Conservation (phyloP, 1,139 yeast species). For the Pichia norvegensis region DNA sequence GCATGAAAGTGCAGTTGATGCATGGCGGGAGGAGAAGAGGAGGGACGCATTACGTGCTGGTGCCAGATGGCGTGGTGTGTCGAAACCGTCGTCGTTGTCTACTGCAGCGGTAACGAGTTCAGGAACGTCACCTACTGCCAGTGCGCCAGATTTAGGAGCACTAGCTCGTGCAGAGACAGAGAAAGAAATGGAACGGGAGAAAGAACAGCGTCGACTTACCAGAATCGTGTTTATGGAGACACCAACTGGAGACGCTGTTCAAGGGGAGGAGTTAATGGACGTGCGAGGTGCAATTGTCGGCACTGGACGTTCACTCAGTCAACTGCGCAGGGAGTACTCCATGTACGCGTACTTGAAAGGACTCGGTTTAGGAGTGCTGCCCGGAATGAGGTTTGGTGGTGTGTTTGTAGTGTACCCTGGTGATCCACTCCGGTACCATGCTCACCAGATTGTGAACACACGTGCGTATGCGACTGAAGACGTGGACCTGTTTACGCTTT, state of each 20-base stretch:
- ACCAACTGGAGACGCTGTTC: too few relatives aligned
- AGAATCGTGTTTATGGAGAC: slow-evolving; percentile 17
- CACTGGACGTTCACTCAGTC: not conserved
- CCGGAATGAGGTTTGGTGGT: slow-evolving; percentile 90
- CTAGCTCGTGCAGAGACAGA: not conserved
- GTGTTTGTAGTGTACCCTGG: slow-evolving; percentile 88
- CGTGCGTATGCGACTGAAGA: slow-evolving; percentile 40
- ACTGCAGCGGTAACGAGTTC: too few relatives aligned
- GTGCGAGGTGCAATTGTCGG: too few relatives aligned
- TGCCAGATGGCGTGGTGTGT: not conserved
- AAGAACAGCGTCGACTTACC: slow-evolving; percentile 8
- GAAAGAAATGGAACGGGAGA: not conserved
- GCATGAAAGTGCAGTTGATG: slow-evolving; percentile 2
- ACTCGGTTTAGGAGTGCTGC: slow-evolving; percentile 51
- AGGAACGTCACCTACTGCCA: not conserved
- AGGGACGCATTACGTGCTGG: not conserved
- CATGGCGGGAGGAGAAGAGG: slow-evolving; percentile 13
- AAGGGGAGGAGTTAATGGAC: too few relatives aligned
- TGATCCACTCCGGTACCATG: slow-evolving; percentile 84
- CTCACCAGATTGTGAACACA: slow-evolving; percentile 69
- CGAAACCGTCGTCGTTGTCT: too few relatives aligned
- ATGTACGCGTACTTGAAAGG: not conserved
- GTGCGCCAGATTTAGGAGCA: not conserved
- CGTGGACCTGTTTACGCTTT: slow-evolving; percentile 48
- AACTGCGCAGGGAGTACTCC: not conserved